Base-by-base conservation (phyloP, 2,329 filamentous ascomycete genomes). In the Onygenales sp. region DNA sequence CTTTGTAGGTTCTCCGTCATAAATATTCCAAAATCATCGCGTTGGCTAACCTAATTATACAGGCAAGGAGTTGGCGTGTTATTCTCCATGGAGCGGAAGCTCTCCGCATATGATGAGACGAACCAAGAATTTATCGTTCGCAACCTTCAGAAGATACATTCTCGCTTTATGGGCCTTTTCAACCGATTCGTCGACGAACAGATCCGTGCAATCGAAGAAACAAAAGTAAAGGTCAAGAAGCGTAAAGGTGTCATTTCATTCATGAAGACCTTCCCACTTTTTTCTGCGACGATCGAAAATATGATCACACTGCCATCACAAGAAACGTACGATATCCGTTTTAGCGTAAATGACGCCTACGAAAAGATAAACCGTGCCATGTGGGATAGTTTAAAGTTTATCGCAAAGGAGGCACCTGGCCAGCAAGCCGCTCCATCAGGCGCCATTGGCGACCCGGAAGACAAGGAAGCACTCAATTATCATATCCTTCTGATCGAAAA, bases 151-250 rank as follows among this genome's bases (percentile, higher is more conserved):
- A 90, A 88, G 64, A 75, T 95, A 8, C 88, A 93, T 60, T 80
- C 83, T 53, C 81, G 81, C 42, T 76, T 97, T 14, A 82, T 86
- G 59, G 79, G 81, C 2, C 81, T 88, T 2, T 96, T 95, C 73
- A 84, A 80, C 56, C 89, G 88, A 57, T 96, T 97, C 62, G 83
- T 97, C 7, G 92, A 97, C 60, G 89, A 95, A 58, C 93, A 98
- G 67, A 87, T 97, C 55, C 87, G 88, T 31, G 91, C 90, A 4
- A 95, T 97, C 58, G 93, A 97, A 71, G 93, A 97, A 57, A 97
- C 91, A 40, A 97, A 97, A 71, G 92, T 98, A 68, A 96, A 96
- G 76, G 90, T 96, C 71, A 96, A 95, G 77, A 97, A 97, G 77
- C 86, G 93, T 60, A 96, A 94, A 73, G 92, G 93, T 9, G 88